Conservation (phyloP, 169 alveolate genomes). For the Miamiensis avidus region DNA sequence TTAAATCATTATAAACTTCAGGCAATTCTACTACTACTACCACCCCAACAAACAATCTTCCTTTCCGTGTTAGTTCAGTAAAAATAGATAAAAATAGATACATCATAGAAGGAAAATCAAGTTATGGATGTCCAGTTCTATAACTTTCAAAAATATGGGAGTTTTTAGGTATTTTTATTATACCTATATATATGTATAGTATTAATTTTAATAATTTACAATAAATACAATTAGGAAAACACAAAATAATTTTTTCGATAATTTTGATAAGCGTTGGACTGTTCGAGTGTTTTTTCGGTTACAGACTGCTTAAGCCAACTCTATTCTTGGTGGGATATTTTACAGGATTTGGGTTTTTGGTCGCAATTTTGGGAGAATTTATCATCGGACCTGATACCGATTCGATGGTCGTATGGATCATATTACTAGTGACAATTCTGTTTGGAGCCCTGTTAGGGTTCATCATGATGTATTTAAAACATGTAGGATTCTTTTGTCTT, state of each 20-base stretch:
- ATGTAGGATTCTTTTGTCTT: slow-evolving; percentile 1
- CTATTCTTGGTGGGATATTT: slow-evolving; percentile 12
- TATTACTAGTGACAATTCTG: neutral
- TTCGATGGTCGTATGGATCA: slow-evolving; percentile 10
- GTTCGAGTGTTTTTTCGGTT: slow-evolving; percentile 14
- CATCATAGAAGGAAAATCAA: neutral
- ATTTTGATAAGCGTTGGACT: neutral
- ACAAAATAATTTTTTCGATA: slow-evolving; percentile 2
- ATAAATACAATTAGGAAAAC: neutral
- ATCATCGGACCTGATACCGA: slow-evolving; percentile 15
- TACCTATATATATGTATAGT: neutral
- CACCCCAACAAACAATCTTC: too few relatives aligned
- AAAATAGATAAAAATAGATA: neutral
- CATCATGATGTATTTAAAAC: neutral
- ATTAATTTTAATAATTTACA: neutral
- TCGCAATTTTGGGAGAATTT: slow-evolving; percentile 26
- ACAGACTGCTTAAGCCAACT: slow-evolving; percentile 7
- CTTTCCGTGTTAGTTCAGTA: too few relatives aligned
- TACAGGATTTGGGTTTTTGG: slow-evolving; percentile 17
- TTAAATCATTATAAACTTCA: neutral
- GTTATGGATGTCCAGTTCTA: slow-evolving; percentile 25
- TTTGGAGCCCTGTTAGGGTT: slow-evolving; percentile 24
- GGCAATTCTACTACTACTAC: neutral
- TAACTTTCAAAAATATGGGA: slow-evolving; percentile 18
- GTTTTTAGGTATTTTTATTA: neutral